Percentiles rank a stretch among this genome's conserved stretches.
Conservation (phyloP, 2,329 filamentous ascomycete species). For the Clonostachys solani region DNA sequence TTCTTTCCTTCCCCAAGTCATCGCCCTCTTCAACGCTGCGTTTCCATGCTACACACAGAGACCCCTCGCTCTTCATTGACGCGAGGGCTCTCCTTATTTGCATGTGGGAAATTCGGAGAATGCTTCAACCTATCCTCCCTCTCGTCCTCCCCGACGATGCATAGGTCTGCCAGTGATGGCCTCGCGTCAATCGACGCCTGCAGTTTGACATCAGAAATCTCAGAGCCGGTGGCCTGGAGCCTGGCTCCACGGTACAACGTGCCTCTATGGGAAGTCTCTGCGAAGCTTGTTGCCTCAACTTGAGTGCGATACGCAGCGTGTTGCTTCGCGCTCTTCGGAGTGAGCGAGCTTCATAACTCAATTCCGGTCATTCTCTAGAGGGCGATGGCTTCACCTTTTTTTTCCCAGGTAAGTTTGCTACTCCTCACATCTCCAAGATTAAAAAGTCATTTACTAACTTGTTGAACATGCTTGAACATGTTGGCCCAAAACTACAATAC, state of each 20-base stretch:
- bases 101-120: conserved; percentile 99
- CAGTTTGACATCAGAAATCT: conserved; percentile 91
- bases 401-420: conserved; percentile 18
- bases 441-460: neutral
- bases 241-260: neutral
- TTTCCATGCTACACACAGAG: conserved; percentile 90
- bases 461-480: neutral
- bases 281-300: conserved; percentile 82
- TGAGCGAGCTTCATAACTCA: conserved; percentile 59
- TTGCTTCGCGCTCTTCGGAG: conserved; percentile 11
- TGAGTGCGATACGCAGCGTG: conserved; percentile 95
- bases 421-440: neutral
- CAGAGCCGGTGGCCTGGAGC: conserved; percentile 36
- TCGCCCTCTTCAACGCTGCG: conserved; percentile 87
- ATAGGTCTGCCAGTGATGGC: conserved; percentile 76
- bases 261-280: conserved; percentile 85
- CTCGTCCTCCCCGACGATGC: conserved; percentile 13
- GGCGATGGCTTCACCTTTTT: conserved; percentile 53
- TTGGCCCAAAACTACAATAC: too few species aligned
- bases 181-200: conserved; percentile 78
- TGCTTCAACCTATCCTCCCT: conserved; percentile 58
- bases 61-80: conserved; percentile 13
- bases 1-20: conserved; percentile 50
- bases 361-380: conserved; percentile 90
- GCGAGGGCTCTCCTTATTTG: conserved; percentile 24